Conservation (phyloP, 495 filamentous ascomycete genomes). For the Baudoinia panamericana region DNA sequence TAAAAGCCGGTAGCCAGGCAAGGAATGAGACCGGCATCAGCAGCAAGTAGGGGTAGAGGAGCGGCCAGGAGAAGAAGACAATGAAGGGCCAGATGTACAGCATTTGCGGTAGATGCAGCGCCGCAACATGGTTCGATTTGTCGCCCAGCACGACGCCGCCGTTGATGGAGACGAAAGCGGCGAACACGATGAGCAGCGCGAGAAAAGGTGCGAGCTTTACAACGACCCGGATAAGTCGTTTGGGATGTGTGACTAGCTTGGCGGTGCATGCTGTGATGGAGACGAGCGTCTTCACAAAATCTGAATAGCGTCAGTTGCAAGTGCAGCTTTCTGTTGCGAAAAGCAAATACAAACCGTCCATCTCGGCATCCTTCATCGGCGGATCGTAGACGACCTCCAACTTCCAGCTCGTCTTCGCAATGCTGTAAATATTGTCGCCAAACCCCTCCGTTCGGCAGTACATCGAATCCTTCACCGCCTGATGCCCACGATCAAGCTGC, state of each 20-base stretch:
- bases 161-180: conserved; percentile 69
- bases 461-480: conserved; percentile 6
- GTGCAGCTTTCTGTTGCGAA: too few relatives aligned
- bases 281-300: conserved; percentile 45
- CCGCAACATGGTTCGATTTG: conserved; percentile 83
- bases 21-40: conserved; percentile 10
- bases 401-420: conserved; percentile 25
- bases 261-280: conserved; percentile 35
- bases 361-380: conserved; percentile 23
- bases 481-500: conserved; percentile 20
- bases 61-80: conserved; percentile 73
- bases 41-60: conserved; percentile 44
- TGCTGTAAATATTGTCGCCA: conserved; percentile 9
- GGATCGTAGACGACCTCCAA: conserved; percentile 46
- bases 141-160: conserved; percentile 86
- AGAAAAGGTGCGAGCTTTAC: conserved; percentile 52
- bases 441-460: conserved; percentile 9
- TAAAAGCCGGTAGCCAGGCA: conserved; percentile 6
- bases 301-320: conserved; percentile 41
- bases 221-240: conserved; percentile 38
- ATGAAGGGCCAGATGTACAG: conserved; percentile 89
- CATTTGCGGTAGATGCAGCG: conserved; percentile 81
- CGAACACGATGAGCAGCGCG: conserved; percentile 53
- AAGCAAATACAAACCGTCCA: conserved; percentile 37
- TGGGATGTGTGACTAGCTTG: conserved; percentile 36